Evolutionary conservation across 2,329 filamentous ascomycete species (phyloP), one percentile per base, ranked within the genome.

Genomic region (Acrodontium crateriforme): DNA sequence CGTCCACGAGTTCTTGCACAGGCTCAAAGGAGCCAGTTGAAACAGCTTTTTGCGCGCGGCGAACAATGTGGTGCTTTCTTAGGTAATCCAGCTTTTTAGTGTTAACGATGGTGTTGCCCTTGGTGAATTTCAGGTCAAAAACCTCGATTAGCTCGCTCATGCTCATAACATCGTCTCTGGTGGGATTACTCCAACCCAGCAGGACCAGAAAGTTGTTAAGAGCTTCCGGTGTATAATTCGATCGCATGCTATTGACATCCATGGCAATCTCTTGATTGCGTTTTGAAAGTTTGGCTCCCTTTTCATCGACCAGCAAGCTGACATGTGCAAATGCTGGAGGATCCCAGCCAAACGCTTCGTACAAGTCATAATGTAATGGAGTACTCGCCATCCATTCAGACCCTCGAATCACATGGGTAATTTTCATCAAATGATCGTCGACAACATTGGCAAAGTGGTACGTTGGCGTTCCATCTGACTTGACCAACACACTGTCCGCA

Each of bases 391-490:
- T 78, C 89, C 89, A 98, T 68, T 98, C 89, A 66, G 78, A 77
- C 29, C 87, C 89, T 22, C 89, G 75, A 33, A 98, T 80, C 9
- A 98, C 89, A 54, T 95, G 87, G 0, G 85, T 94, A 41, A 98
- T 91, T 34, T 81, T 62, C 89, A 98, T 98, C 35, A 78, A 63
- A 52, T 94, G 82, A 47, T 98, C 89, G 48, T 98, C 89, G 4
- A 98, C 77, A 6, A 98, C 87, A 47, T 95, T 98, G 4, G 89
- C 89, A 36, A 98, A 76, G 54, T 98, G 89, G 48, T 98, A 98
- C 0, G 91, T 98, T 0, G 89, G 89, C 39, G 79, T 79, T 0
- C 84, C 85, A 50, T 98, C 89, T 1, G 75, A 77, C 54, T 98
- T 98, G 35, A 94, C 62, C 21, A 98, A 63, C 35, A 98, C 80